phyloP scores from a whole-genome alignment of 805 yeast genomes.

The Barnettozyma populi region DNA sequence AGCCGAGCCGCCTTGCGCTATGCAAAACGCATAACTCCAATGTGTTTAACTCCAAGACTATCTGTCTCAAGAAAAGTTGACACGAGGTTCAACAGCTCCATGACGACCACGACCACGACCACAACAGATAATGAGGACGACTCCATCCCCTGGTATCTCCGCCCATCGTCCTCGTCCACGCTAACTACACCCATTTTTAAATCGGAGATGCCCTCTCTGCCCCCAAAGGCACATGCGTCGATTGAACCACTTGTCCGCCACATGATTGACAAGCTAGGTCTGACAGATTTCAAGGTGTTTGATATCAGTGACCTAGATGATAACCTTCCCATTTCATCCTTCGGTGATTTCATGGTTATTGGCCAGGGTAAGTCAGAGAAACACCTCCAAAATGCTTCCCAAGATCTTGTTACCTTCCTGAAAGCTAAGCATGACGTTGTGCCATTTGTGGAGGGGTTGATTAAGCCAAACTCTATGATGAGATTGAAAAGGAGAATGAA shows the following conservation, averaged over 20 bases:
- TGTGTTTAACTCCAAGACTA: neutral
- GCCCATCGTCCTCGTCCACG: slow-evolving; percentile 35
- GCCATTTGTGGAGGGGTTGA: slow-evolving; percentile 67
- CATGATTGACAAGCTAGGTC: slow-evolving; percentile 57
- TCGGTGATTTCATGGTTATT: slow-evolving; percentile 50
- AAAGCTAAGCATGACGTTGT: slow-evolving; percentile 44
- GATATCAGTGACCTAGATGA: slow-evolving; percentile 46
- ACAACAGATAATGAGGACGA: neutral
- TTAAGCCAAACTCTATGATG: slow-evolving; percentile 50
- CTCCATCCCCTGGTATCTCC: slow-evolving; percentile 57
- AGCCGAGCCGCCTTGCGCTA: neutral
- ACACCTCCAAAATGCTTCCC: slow-evolving; percentile 69
- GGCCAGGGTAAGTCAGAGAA: slow-evolving; percentile 72
- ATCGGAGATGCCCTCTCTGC: slow-evolving; percentile 50
- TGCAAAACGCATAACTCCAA: neutral
- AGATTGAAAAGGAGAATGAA: slow-evolving; percentile 46
- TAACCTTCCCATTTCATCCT: slow-evolving; percentile 34
- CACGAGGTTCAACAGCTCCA: neutral
- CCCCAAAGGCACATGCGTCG: slow-evolving; percentile 50
- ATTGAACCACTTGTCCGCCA: slow-evolving; percentile 40
- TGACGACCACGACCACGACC: neutral
- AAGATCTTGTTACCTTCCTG: slow-evolving; percentile 48
- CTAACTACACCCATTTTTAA: slow-evolving; percentile 30
- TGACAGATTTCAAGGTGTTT: slow-evolving; percentile 55
- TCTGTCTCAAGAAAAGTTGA: neutral